These are phyloP conservation scores for Erodium moschatum DNA, from an alignment of 441 rosid genomes.

Conservation along the genomic window DNA sequence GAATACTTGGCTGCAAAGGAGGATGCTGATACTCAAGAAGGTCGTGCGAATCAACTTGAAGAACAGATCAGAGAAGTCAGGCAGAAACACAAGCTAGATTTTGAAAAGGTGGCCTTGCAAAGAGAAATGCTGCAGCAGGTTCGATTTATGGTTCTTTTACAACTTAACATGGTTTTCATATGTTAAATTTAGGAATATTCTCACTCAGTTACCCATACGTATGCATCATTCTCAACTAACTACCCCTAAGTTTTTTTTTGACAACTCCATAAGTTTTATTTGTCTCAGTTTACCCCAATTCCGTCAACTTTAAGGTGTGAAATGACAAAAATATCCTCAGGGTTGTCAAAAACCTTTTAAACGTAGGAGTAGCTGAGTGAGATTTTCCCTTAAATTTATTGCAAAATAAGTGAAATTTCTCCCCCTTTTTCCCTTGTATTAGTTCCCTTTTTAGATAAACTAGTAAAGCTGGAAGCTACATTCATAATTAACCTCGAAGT, in stretches of 20 bases:
- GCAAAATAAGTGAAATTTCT: background rate
- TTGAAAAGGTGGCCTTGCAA: slow-evolving; percentile 67
- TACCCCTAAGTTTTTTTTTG: too few relatives aligned
- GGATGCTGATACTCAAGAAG: slow-evolving; percentile 90
- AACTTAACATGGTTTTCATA: background rate
- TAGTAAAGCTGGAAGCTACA: background rate
- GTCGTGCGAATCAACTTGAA: slow-evolving; percentile 77
- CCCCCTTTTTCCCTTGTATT: background rate
- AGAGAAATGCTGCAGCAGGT: slow-evolving; percentile 85
- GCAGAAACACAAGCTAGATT: slow-evolving; percentile 77
- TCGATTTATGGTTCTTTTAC: slow-evolving; percentile 16
- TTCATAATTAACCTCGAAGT: background rate
- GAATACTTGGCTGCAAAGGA: slow-evolving; percentile 95
- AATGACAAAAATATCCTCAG: too few relatives aligned
- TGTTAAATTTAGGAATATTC: background rate
- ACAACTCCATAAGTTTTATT: too few relatives aligned
- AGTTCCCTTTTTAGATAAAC: background rate
- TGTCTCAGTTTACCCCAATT: too few relatives aligned
- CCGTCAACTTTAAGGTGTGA: too few relatives aligned
- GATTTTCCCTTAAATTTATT: background rate
- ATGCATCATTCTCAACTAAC: too few relatives aligned
- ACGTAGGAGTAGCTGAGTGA: too few relatives aligned
- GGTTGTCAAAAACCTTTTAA: too few relatives aligned
- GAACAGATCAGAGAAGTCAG: slow-evolving; percentile 70
- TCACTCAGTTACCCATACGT: too few relatives aligned